Conservation (phyloP, 768 basidiomycete genomes). For the Boletus eberwhitei region DNA sequence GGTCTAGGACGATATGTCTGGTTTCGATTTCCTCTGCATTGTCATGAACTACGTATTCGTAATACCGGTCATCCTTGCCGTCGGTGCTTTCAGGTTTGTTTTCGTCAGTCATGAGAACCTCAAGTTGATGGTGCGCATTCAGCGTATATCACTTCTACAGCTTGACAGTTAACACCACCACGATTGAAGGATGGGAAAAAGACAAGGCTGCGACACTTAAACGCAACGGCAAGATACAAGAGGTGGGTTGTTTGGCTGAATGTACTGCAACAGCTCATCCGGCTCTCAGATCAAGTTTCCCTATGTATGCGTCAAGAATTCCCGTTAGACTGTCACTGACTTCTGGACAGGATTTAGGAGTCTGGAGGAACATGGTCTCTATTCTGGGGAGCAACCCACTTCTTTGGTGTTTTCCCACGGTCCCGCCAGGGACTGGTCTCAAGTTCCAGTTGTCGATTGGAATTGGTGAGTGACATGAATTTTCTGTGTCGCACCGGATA, state of each 20-base stretch:
- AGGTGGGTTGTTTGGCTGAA: conserved; percentile 41
- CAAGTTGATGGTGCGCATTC: conserved; percentile 12
- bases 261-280: not conserved
- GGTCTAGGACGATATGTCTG: conserved; percentile 63
- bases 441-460: conserved; percentile 68
- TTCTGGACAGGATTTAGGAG: conserved; percentile 68
- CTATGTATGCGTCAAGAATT: conserved; percentile 54
- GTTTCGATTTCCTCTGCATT: conserved; percentile 74
- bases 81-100: conserved; percentile 83
- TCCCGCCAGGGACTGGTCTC: conserved; percentile 66
- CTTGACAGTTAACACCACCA: conserved; percentile 79
- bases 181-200: conserved; percentile 98
- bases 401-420: conserved; percentile 82
- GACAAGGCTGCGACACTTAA: conserved; percentile 88
- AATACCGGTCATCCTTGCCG: conserved; percentile 79
- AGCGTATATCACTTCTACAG: conserved; percentile 87
- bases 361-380: conserved; percentile 65
- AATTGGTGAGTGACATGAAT: conserved; percentile 71
- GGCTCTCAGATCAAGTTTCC: conserved; percentile 77
- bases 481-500: conserved; percentile 27
- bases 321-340: conserved; percentile 8
- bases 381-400: conserved; percentile 73
- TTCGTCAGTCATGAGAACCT: not conserved
- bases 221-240: conserved; percentile 78
- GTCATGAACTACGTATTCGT: conserved; percentile 85